Evolutionary conservation across 257 asterid species (phyloP).

Genomic region (Solanum raphanifolium): DNA sequence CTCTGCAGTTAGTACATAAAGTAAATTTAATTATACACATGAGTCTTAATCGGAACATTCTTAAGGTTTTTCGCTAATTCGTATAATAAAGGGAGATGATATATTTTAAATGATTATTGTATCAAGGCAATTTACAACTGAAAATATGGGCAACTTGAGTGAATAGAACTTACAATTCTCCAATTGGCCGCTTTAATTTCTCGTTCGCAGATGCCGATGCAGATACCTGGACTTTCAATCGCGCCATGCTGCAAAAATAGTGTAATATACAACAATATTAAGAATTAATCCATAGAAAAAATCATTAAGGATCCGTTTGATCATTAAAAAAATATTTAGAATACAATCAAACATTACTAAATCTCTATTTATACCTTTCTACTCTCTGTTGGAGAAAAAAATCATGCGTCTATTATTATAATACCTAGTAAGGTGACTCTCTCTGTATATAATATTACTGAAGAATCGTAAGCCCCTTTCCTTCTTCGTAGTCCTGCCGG

Average conservation of each 20-base stretch:
- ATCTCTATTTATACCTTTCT: not conserved
- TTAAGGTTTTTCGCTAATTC: no score
- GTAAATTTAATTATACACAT: not conserved
- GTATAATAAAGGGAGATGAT: not conserved
- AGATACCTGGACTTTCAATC: constrained; percentile 46
- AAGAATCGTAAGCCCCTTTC: not conserved
- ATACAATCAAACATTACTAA: not conserved
- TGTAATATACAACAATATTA: not conserved
- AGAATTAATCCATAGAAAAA: not conserved
- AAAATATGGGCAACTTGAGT: not conserved
- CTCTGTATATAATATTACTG: not conserved
- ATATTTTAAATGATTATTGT: no score
- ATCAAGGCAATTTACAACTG: not conserved
- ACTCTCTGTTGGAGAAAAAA: not conserved
- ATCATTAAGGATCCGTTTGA: not conserved
- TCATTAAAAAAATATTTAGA: not conserved
- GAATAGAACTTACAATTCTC: constrained; percentile 56
- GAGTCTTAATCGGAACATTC: not conserved
- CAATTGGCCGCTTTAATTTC: constrained; percentile 67
- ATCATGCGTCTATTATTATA: not conserved
- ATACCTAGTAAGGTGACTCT: not conserved
- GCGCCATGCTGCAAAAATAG: constrained; percentile 57
- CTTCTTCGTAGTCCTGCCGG: not conserved
- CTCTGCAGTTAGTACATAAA: not conserved
- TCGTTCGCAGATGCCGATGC: constrained; percentile 28